Percentiles rank a stretch among this genome's conserved stretches.
Conservation (phyloP, 495 filamentous ascomycete species). For the Darksidea phi region DNA sequence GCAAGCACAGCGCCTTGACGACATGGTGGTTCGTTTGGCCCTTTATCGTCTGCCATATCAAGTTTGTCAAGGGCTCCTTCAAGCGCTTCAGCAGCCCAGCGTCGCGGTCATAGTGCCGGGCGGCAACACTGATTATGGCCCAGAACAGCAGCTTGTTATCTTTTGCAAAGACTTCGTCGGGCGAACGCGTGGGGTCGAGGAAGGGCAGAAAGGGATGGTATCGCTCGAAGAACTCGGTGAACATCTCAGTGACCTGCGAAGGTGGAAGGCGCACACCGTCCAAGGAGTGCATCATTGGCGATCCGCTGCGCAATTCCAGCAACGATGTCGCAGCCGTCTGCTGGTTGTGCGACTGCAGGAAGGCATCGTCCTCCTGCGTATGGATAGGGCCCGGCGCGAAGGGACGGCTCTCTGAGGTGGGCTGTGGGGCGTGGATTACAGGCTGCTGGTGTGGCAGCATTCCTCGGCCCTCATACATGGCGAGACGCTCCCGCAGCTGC, state of each 20-base stretch:
- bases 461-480: slow-evolving; percentile 40
- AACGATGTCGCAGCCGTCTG: slow-evolving; percentile 76
- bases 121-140: slow-evolving; percentile 79
- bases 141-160: slow-evolving; percentile 79
- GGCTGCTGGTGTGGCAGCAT: slow-evolving; percentile 5
- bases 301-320: slow-evolving; percentile 65
- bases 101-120: slow-evolving; percentile 69
- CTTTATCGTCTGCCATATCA: slow-evolving; percentile 81
- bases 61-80: slow-evolving; percentile 66
- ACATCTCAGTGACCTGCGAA: slow-evolving; percentile 71
- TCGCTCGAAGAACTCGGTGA: slow-evolving; percentile 71
- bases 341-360: slow-evolving; percentile 68
- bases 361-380: slow-evolving; percentile 39
- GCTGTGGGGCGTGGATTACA: slow-evolving; percentile 23
- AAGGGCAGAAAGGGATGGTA: slow-evolving; percentile 88
- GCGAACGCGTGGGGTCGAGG: slow-evolving; percentile 61
- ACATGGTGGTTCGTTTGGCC: slow-evolving; percentile 83
- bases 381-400: slow-evolving; percentile 31
- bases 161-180: slow-evolving; percentile 73
- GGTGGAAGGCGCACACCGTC: slow-evolving; percentile 72
- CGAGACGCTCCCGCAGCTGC: slow-evolving; percentile 53
- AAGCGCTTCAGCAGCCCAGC: slow-evolving; percentile 66
- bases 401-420: slow-evolving; percentile 17
- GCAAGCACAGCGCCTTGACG: slow-evolving; percentile 84
- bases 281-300: slow-evolving; percentile 48